Evolutionary conservation across 345 rosid species (phyloP).

Genomic region (Rhizophora mangle): DNA sequence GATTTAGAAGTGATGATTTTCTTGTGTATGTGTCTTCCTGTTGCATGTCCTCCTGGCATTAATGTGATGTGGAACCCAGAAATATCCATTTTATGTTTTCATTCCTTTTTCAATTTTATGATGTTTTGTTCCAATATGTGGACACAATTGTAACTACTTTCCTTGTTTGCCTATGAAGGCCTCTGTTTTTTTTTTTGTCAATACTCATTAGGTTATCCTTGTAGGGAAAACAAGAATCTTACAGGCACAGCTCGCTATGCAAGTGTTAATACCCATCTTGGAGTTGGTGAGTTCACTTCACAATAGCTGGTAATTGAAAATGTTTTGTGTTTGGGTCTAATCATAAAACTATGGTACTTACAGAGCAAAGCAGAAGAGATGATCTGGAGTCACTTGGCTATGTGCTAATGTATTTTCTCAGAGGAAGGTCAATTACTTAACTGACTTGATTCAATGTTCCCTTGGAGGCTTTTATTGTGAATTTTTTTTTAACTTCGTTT

Average conservation of each 20-base stretch:
- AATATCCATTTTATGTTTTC: background rate
- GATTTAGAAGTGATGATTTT: too few relatives aligned
- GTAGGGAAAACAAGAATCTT: constrained; percentile 96
- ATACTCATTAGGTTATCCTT: constrained; percentile 15
- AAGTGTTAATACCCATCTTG: constrained; percentile 95
- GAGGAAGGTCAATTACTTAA: constrained; percentile 65
- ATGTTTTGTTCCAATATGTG: too few relatives aligned
- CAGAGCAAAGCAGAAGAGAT: constrained; percentile 99
- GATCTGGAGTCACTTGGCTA: constrained; percentile 98
- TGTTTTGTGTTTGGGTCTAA: constrained; percentile 5
- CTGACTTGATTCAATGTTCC: background rate
- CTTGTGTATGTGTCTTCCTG: too few relatives aligned
- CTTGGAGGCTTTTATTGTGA: background rate
- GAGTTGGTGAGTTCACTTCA: constrained; percentile 63
- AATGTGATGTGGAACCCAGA: too few relatives aligned
- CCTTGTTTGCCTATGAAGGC: background rate
- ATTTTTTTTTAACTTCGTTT: constrained; percentile 12
- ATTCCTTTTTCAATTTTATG: too few relatives aligned
- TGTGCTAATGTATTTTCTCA: constrained; percentile 90
- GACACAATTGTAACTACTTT: background rate
- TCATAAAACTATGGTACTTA: constrained; percentile 8
- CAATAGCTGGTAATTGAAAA: background rate
- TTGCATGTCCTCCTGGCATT: too few relatives aligned
- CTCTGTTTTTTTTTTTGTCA: constrained; percentile 3
- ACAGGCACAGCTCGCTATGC: constrained; percentile 98